These are phyloP conservation scores for Hebeloma cylindrosporum DNA, from an alignment of 768 basidiomycete genomes.

Conservation along the genomic window DNA sequence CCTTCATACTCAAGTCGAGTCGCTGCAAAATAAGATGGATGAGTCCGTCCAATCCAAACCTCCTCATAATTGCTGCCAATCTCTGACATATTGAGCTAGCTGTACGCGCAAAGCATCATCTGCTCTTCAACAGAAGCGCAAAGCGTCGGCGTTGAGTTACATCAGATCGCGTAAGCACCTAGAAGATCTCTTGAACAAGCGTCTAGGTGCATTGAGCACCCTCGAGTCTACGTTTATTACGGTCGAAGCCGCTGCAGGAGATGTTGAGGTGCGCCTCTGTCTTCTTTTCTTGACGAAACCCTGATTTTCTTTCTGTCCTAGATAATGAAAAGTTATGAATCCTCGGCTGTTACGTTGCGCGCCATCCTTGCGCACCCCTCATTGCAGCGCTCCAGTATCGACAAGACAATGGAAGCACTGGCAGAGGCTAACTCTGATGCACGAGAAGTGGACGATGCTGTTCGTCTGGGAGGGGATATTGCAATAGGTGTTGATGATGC, in stretches of 20 bases:
- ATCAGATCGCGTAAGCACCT: constrained; percentile 81
- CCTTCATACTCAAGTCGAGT: constrained; percentile 67
- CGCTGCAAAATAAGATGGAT: constrained; percentile 68
- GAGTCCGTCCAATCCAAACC: constrained; percentile 41
- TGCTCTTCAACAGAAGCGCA: constrained; percentile 69
- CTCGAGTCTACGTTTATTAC: constrained; percentile 74
- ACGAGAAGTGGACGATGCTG: constrained; percentile 76
- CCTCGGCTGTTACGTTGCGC: constrained; percentile 75
- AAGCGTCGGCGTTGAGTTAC: constrained; percentile 70
- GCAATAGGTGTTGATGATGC: constrained; percentile 54
- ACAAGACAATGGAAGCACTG: constrained; percentile 85
- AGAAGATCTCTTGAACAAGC: constrained; percentile 74
- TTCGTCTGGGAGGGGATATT: constrained; percentile 65
- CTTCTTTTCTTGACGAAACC: constrained; percentile 1
- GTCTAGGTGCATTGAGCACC: constrained; percentile 70
- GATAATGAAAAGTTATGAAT: constrained; percentile 87
- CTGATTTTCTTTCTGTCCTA: constrained; percentile 30
- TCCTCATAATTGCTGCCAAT: background rate
- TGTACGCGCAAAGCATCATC: constrained; percentile 63
- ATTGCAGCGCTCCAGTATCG: constrained; percentile 74
- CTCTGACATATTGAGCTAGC: constrained; percentile 37
- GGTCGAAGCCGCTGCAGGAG: constrained; percentile 87
- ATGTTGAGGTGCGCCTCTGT: constrained; percentile 66
- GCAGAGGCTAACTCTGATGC: constrained; percentile 83
- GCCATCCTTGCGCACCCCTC: constrained; percentile 79